phyloP scores from a whole-genome alignment of 2,329 filamentous ascomycete genomes.

The Fusarium fujikuroi region DNA sequence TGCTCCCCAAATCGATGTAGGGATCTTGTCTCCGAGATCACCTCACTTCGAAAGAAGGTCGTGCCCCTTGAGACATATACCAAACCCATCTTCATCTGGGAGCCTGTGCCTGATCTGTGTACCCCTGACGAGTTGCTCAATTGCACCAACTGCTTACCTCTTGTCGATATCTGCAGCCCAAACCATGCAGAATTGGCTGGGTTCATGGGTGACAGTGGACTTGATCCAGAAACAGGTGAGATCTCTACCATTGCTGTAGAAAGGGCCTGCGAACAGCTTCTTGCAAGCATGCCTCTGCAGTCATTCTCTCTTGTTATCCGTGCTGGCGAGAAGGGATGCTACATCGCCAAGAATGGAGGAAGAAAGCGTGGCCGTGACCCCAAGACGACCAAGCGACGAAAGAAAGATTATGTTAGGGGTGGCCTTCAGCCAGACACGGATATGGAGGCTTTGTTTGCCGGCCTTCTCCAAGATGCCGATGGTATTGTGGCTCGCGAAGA shows the following conservation, averaged over 20 bases:
- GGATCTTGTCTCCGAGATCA: conserved; percentile 77
- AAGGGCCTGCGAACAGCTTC: conserved; percentile 69
- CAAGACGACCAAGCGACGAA: conserved; percentile 49
- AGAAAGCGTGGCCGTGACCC: conserved; percentile 54
- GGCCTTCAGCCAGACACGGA: conserved; percentile 69
- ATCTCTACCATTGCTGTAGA: conserved; percentile 65
- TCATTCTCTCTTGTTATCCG: conserved; percentile 76
- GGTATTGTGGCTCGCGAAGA: conserved; percentile 66
- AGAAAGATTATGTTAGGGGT: conserved; percentile 60
- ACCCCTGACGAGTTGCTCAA: conserved; percentile 74
- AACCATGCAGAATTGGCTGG: conserved; percentile 91
- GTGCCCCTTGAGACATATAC: conserved; percentile 51
- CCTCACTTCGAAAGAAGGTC: conserved; percentile 62
- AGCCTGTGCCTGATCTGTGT: conserved; percentile 92
- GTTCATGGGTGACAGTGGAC: conserved; percentile 75
- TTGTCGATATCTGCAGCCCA: conserved; percentile 75
- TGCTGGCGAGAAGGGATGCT: conserved; percentile 78
- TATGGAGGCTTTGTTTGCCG: conserved; percentile 71
- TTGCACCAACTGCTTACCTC: conserved; percentile 69
- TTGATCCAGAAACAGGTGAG: conserved; percentile 65
- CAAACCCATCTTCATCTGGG: conserved; percentile 87
- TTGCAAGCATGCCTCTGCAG: conserved; percentile 71
- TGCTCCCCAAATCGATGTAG: conserved; percentile 83
- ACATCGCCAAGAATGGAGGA: conserved; percentile 68
- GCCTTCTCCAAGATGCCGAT: conserved; percentile 64